A percentile compares a stretch with the other conserved stretches of the same genome.
phyloP scores from a whole-genome alignment of 2,329 filamentous ascomycete genomes.

The Cladobotryum protrusum region DNA sequence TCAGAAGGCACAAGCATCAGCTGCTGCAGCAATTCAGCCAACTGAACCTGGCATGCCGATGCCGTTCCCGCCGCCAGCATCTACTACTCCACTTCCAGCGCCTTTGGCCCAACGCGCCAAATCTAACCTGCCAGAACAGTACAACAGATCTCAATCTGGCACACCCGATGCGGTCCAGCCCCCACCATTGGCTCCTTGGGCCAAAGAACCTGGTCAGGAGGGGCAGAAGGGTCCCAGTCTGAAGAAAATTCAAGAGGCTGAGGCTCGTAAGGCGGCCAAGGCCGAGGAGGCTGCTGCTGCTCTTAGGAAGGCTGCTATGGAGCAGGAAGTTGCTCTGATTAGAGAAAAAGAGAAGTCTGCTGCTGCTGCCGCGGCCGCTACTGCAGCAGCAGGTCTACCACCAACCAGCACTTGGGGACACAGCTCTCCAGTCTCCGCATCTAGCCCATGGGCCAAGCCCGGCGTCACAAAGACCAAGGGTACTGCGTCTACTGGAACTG shows the following conservation, averaged over 20 bases:
- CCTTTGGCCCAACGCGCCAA: constrained; percentile 80
- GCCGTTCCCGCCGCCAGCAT: constrained; percentile 66
- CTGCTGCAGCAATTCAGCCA: constrained; percentile 40
- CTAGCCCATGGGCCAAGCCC: constrained; percentile 64
- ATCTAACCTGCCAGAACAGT: constrained; percentile 75
- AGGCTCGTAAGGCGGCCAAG: constrained; percentile 87
- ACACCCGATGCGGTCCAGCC: constrained; percentile 59
- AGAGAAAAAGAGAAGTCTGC: constrained; percentile 51
- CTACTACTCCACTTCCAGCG: constrained; percentile 76
- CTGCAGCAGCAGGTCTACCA: constrained; percentile 71
- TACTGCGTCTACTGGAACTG: constrained; percentile 17
- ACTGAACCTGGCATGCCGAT: constrained; percentile 61
- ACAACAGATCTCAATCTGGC: constrained; percentile 65
- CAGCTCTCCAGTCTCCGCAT: constrained; percentile 61
- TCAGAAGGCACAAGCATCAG: constrained; percentile 60
- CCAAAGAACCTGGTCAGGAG: constrained; percentile 69
- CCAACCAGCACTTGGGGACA: constrained; percentile 87
- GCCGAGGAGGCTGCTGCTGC: constrained; percentile 75
- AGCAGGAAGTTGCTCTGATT: constrained; percentile 65
- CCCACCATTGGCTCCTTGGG: constrained; percentile 87
- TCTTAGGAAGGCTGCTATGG: constrained; percentile 67
- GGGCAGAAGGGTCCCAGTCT: constrained; percentile 80
- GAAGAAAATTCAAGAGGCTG: constrained; percentile 93
- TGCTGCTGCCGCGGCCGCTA: constrained; percentile 40
- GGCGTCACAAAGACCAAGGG: constrained; percentile 43